Evolutionary conservation across 208 protist genomes (phyloP).

Genomic region (Acanthamoeba royreba): DNA sequence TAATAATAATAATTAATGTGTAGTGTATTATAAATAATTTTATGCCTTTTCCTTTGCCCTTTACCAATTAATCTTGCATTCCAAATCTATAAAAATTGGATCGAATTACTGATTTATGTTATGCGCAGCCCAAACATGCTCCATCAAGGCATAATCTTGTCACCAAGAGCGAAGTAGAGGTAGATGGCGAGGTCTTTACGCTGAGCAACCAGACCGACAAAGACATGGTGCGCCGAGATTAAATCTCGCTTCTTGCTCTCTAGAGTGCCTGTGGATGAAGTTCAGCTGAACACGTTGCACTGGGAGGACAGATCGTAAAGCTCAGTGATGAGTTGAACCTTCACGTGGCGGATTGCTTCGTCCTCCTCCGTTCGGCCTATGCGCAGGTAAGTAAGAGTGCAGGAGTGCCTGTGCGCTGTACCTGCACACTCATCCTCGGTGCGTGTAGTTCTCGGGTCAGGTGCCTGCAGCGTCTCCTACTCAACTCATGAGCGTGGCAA

Average conservation of each 20-base stretch:
- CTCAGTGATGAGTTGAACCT: slow-evolving; percentile 11
- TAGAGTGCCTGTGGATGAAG: too few relatives aligned
- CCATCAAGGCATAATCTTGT: too few relatives aligned
- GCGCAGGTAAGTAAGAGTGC: background rate
- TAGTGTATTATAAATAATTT: too few relatives aligned
- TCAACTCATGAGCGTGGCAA: background rate
- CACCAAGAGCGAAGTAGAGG: background rate
- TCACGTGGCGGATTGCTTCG: background rate
- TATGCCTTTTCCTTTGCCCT: too few relatives aligned
- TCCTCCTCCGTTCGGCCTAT: background rate
- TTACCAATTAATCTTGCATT: too few relatives aligned
- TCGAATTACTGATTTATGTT: too few relatives aligned
- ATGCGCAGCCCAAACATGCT: too few relatives aligned
- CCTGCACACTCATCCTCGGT: background rate
- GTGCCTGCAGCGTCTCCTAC: background rate
- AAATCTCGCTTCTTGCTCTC: background rate
- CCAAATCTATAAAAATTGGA: too few relatives aligned
- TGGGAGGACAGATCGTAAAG: background rate
- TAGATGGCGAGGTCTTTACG: too few relatives aligned
- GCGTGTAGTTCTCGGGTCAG: background rate
- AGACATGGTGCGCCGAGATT: too few relatives aligned
- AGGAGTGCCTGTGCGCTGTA: background rate
- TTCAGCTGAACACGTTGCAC: background rate
- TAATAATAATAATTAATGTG: too few relatives aligned
- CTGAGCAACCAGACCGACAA: too few relatives aligned